phyloP scores from a whole-genome alignment of 2,329 filamentous ascomycete species.

The Colletotrichum sojae region DNA sequence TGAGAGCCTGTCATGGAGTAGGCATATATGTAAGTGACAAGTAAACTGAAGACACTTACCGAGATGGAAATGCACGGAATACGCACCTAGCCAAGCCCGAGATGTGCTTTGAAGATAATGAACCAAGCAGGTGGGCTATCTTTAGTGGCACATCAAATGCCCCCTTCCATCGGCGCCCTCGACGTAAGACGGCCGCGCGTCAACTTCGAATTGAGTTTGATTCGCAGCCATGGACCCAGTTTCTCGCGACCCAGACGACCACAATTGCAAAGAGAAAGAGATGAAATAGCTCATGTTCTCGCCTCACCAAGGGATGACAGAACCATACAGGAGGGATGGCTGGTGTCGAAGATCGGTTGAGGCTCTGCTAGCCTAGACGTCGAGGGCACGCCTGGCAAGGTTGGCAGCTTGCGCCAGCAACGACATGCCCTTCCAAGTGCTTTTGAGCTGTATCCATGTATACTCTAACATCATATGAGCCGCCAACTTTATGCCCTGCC shows the following conservation, averaged over 20 bases:
- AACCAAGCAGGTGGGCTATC: no score
- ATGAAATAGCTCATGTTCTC: slow-evolving; percentile 6
- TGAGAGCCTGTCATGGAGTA: no score
- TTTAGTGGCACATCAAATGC: no score
- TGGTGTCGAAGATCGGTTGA: slow-evolving; percentile 18
- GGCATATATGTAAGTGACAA: no score
- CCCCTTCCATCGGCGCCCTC: slow-evolving; percentile 2
- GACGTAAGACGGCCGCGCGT: slow-evolving; percentile 21
- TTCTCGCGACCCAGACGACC: not conserved
- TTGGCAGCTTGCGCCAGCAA: no score
- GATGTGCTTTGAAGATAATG: not conserved
- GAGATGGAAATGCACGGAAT: no score
- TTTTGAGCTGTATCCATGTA: no score
- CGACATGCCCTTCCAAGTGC: no score
- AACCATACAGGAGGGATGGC: slow-evolving; percentile 12
- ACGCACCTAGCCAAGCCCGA: not conserved
- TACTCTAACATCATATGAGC: no score
- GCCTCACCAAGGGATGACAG: slow-evolving; percentile 28
- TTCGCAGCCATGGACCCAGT: slow-evolving; percentile 32
- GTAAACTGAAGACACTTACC: no score
- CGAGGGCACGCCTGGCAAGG: slow-evolving; percentile 1
- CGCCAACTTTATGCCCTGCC: no score
- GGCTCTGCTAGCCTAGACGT: slow-evolving; percentile 3
- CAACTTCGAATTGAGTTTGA: slow-evolving; percentile 33
- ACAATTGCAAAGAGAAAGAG: not conserved